A percentile compares a stretch with the other conserved stretches of the same genome.
phyloP scores from a whole-genome alignment of 1,284 basidiomycete genomes.

The Ceratobasidium sp. region DNA sequence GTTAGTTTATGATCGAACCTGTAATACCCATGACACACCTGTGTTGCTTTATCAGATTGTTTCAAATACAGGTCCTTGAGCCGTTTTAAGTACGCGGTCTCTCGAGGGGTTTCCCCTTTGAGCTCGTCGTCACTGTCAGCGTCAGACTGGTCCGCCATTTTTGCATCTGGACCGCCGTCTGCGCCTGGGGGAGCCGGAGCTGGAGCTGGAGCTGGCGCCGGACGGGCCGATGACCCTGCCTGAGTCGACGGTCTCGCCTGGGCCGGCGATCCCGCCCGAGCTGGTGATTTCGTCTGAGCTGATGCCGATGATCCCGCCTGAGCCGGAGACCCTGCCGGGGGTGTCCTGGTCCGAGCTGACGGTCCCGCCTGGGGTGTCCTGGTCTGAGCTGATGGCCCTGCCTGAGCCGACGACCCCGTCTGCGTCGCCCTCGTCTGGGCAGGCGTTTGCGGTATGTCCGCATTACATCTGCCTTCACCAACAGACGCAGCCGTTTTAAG shows the following conservation, averaged over 20 bases:
- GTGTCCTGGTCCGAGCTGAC: no score
- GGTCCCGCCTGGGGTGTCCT: no score
- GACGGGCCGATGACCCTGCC: no score
- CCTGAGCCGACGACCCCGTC: no score
- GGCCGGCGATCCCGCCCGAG: no score
- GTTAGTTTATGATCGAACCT: not conserved
- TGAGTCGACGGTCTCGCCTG: no score
- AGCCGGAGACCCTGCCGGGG: no score
- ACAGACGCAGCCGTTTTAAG: not conserved
- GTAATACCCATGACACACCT: not conserved
- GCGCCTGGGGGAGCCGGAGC: no score
- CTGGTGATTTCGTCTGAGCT: no score
- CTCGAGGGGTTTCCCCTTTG: not conserved
- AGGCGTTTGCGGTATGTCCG: not conserved
- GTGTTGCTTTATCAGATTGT: not conserved
- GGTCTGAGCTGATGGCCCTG: no score
- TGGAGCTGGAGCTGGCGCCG: no score
- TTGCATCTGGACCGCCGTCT: not conserved
- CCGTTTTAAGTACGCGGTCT: conserved; percentile 1
- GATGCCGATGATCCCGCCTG: no score
- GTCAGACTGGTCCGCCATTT: not conserved
- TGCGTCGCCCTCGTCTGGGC: not conserved
- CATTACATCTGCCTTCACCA: not conserved
- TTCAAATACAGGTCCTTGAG: not conserved
- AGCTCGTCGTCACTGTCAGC: not conserved